These are phyloP conservation scores for Trametes sanguinea DNA, from an alignment of 768 basidiomycete species.

Conservation along the genomic window DNA sequence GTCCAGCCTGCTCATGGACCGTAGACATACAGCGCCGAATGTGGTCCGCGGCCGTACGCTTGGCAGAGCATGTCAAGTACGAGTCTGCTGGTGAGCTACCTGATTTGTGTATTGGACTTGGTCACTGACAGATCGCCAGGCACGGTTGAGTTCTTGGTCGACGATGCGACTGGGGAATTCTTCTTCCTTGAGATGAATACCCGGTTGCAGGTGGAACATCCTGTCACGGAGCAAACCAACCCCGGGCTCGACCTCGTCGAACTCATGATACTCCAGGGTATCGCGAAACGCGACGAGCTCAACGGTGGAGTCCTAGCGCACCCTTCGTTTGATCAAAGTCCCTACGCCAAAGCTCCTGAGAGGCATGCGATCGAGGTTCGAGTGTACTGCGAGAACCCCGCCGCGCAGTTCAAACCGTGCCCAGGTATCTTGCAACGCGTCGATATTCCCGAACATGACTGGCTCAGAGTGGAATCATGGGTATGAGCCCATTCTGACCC, in stretches of 20 bases:
- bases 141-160: conserved; percentile 68
- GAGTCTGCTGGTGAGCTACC: conserved; percentile 53
- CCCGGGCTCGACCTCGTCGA: conserved; percentile 61
- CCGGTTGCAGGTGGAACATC: conserved; percentile 68
- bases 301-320: conserved; percentile 24
- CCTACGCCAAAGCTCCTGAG: conserved; percentile 32
- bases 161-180: conserved; percentile 52
- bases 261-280: conserved; percentile 63
- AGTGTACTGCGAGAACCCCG: conserved; percentile 65
- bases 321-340: conserved; percentile 39
- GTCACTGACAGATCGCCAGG: conserved; percentile 33
- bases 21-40: conserved; percentile 48
- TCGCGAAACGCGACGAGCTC: conserved; percentile 35
- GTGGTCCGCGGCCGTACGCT: conserved; percentile 52
- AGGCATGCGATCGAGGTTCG: conserved; percentile 56
- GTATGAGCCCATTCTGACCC: conserved; percentile 34
- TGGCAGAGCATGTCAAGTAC: conserved; percentile 54
- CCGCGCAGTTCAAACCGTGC: conserved; percentile 55
- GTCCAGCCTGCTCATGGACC: neutral
- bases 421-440: conserved; percentile 66
- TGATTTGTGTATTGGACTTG: neutral
- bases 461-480: conserved; percentile 66
- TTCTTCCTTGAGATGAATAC: conserved; percentile 78
- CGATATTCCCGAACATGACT: conserved; percentile 41
- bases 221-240: conserved; percentile 59